These are phyloP conservation scores for Hsuehochloa calcarea DNA, from an alignment of 176 grass and related monocot species.

Conservation along the genomic window DNA sequence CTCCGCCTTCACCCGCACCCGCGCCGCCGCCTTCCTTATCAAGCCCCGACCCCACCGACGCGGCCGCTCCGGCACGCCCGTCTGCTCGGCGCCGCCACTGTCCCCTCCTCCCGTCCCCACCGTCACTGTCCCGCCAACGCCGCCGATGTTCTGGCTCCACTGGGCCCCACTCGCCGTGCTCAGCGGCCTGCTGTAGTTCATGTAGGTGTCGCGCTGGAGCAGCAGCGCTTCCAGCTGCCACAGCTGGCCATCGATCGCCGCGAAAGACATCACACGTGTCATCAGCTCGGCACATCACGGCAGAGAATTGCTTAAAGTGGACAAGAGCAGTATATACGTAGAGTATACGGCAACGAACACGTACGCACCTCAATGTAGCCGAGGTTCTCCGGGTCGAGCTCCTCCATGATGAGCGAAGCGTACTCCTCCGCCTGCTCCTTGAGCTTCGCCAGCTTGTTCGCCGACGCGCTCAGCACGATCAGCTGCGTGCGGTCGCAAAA, in stretches of 20 bases:
- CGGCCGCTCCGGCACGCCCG: neutral
- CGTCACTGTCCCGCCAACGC: neutral
- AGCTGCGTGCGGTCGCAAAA: constrained; percentile 43
- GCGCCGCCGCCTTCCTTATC: constrained; percentile 11
- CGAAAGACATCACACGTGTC: constrained; percentile 11
- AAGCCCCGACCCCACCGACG: constrained; percentile 20
- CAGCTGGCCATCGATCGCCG: constrained; percentile 42
- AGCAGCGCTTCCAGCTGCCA: constrained; percentile 93
- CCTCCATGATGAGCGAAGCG: constrained; percentile 94
- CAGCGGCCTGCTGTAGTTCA: constrained; percentile 93
- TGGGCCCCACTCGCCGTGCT: constrained; percentile 87
- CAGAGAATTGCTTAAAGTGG: neutral
- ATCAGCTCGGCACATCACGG: neutral
- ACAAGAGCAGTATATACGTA: neutral
- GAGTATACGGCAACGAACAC: neutral
- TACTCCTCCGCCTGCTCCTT: constrained; percentile 99
- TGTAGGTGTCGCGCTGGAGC: constrained; percentile 95
- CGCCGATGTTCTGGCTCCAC: constrained; percentile 94
- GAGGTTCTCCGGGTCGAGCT: constrained; percentile 96
- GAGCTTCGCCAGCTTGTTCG: constrained; percentile 94
- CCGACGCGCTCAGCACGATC: constrained; percentile 89
- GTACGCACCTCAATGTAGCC: constrained; percentile 89
- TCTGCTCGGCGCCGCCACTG: neutral
- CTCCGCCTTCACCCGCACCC: constrained; percentile 54
- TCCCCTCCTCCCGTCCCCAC: neutral